Percentiles rank a stretch among this genome's conserved stretches.
Evolutionary conservation across 352 stramenopile species (phyloP).

Genomic region (Phytophthora fragariae): DNA sequence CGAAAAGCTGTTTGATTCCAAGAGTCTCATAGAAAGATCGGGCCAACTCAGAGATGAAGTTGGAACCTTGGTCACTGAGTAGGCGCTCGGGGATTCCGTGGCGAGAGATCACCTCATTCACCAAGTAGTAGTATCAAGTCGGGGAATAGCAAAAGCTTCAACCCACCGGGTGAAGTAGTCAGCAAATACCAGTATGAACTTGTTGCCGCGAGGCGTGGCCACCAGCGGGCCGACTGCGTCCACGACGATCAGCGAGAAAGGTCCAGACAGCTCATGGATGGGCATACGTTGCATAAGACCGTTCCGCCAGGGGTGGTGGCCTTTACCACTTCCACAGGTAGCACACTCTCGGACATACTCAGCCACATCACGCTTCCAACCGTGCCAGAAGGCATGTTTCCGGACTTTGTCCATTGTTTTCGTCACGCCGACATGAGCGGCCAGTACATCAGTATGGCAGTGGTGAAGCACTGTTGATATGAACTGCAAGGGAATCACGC

Average conservation of each 20-base stretch:
- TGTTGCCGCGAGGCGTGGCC: conserved; percentile 5
- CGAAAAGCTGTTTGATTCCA: conserved; percentile 10
- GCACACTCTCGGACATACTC: no score
- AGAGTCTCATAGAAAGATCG: conserved; percentile 10
- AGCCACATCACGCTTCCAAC: no score
- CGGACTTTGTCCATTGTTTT: conserved; percentile 1
- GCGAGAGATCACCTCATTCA: not conserved
- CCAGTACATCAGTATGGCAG: not conserved
- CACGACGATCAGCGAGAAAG: conserved; percentile 18
- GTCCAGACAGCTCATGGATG: conserved; percentile 1
- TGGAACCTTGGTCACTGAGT: conserved; percentile 6
- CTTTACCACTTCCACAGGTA: not conserved
- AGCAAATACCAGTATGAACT: not conserved
- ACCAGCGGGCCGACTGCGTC: conserved; percentile 1
- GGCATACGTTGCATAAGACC: conserved; percentile 18
- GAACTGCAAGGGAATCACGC: not conserved
- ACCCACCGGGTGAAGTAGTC: not conserved
- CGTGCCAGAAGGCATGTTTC: no score
- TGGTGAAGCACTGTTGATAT: not conserved
- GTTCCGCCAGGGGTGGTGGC: conserved; percentile 6
- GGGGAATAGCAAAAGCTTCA: not conserved
- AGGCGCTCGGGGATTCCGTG: not conserved
- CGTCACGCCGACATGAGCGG: not conserved
- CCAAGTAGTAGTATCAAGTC: conserved; percentile 2
- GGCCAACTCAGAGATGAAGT: conserved; percentile 11